These are phyloP conservation scores for Apiospora rasikravindrae DNA, from an alignment of 2,329 filamentous ascomycete species.

Conservation along the genomic window DNA sequence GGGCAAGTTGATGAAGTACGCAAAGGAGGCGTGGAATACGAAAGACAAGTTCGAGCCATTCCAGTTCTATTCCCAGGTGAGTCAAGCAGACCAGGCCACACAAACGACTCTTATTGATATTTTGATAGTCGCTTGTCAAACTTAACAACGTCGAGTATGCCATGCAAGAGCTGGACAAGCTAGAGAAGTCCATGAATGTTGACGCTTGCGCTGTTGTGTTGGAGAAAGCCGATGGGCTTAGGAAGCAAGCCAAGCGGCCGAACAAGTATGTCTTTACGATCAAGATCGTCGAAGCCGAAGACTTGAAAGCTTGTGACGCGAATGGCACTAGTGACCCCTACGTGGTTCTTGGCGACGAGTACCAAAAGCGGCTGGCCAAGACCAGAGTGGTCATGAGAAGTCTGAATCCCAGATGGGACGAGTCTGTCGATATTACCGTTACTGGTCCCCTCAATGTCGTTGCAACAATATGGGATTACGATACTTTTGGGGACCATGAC, in stretches of 20 bases:
- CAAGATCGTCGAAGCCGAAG: slow-evolving; percentile 97
- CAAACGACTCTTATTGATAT: background rate
- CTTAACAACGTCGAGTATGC: slow-evolving; percentile 98
- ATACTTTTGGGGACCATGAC: slow-evolving; percentile 95
- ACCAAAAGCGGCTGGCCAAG: slow-evolving; percentile 94
- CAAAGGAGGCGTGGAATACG: slow-evolving; percentile 89
- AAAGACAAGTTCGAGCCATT: slow-evolving; percentile 96
- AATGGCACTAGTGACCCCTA: slow-evolving; percentile 95
- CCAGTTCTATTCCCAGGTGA: slow-evolving; percentile 91
- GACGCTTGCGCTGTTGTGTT: slow-evolving; percentile 88
- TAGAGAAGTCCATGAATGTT: slow-evolving; percentile 89
- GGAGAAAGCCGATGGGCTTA: slow-evolving; percentile 73
- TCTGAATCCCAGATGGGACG: slow-evolving; percentile 95
- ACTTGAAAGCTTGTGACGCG: slow-evolving; percentile 96
- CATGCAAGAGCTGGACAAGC: slow-evolving; percentile 86
- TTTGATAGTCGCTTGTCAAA: slow-evolving; percentile 84
- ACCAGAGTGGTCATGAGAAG: slow-evolving; percentile 90
- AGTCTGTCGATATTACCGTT: slow-evolving; percentile 94
- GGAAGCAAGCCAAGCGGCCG: slow-evolving; percentile 66
- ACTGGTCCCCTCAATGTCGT: slow-evolving; percentile 91
- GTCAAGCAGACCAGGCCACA: slow-evolving; percentile 34
- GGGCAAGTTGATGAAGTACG: slow-evolving; percentile 91
- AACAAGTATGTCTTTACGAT: slow-evolving; percentile 97
- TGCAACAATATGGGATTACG: slow-evolving; percentile 98
- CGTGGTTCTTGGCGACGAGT: slow-evolving; percentile 95